phyloP scores from a whole-genome alignment of 495 filamentous ascomycete genomes.

The Aspergillus haitiensis region DNA sequence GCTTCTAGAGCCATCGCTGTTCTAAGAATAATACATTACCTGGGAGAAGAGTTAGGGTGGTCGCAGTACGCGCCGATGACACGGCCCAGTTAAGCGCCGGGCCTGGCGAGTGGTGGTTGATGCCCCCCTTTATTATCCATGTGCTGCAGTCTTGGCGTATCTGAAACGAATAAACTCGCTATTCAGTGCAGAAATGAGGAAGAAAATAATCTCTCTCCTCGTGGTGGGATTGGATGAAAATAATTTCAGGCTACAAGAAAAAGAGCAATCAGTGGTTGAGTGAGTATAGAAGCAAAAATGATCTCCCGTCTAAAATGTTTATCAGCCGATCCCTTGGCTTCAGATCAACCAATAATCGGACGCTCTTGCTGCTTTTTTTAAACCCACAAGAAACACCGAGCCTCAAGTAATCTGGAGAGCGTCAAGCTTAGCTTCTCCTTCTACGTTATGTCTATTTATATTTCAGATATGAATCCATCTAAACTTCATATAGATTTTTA shows the following conservation, averaged over 20 bases:
- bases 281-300: neutral
- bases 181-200: neutral
- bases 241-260: neutral
- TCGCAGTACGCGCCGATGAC: conserved; percentile 35
- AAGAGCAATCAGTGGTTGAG: neutral
- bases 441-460: conserved; percentile 67
- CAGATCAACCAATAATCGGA: neutral
- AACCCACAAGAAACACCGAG: neutral
- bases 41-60: conserved; percentile 11
- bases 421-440: too few species aligned
- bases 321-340: neutral
- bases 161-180: conserved; percentile 21
- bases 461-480: conserved; percentile 63
- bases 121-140: conserved; percentile 14
- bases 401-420: neutral
- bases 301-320: neutral
- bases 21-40: conserved; percentile 25
- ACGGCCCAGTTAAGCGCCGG: conserved; percentile 27
- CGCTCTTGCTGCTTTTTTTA: neutral
- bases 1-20: conserved; percentile 18
- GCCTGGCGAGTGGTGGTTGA: conserved; percentile 25
- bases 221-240: conserved; percentile 14
- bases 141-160: conserved; percentile 18
- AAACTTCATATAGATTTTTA: conserved; percentile 10
- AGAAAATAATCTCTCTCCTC: conserved; percentile 2